Conservation (phyloP, 257 asterid genomes). For the Nicotiana obtusifolia region DNA sequence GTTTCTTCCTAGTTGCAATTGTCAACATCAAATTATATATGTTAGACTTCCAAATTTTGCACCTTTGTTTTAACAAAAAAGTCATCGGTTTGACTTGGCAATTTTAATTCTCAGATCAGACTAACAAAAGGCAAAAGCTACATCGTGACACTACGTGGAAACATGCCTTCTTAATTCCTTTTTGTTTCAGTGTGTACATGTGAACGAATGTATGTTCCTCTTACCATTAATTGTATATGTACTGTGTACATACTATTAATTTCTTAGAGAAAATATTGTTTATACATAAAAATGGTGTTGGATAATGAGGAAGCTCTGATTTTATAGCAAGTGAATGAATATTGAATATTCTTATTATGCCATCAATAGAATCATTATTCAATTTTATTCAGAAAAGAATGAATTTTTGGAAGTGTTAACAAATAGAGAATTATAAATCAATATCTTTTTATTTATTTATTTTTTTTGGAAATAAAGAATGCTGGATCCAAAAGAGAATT, state of each 20-base stretch:
- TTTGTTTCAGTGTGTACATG: background rate
- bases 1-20: background rate
- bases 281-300: background rate
- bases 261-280: background rate
- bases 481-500: background rate
- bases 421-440: no score
- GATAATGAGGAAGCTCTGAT: background rate
- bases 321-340: background rate
- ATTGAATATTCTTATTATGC: background rate
- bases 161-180: background rate
- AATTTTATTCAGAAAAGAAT: no score
- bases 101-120: background rate
- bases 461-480: no score
- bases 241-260: background rate
- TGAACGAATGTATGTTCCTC: background rate
- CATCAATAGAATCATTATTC: background rate
- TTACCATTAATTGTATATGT: background rate
- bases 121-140: background rate
- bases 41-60: background rate
- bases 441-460: no score
- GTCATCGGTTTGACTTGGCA: background rate
- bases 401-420: no score
- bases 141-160: constrained; percentile 2
- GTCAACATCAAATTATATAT: background rate
- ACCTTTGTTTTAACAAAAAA: background rate